Percentiles rank a stretch among this genome's conserved stretches.
phyloP scores from a whole-genome alignment of 169 alveolate genomes.

The Plasmodium knowlesi region DNA sequence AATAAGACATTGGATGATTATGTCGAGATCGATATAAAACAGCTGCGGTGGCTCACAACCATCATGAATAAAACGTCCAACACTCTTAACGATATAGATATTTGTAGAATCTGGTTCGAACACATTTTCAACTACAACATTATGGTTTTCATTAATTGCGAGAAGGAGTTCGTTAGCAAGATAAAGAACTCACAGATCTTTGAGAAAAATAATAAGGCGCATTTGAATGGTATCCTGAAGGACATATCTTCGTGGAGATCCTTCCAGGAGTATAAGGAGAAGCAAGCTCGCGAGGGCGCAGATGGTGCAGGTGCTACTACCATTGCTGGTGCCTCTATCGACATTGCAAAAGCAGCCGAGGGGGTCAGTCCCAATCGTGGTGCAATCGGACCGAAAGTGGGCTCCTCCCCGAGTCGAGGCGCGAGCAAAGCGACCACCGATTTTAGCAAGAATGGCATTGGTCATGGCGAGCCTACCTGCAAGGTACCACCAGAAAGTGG shows the following conservation, averaged over 20 bases:
- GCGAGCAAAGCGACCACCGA: background rate
- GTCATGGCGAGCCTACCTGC: background rate
- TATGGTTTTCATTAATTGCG: slow-evolving; percentile 32
- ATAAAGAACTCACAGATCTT: slow-evolving; percentile 43
- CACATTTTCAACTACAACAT: slow-evolving; percentile 29
- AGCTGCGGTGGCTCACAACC: slow-evolving; percentile 71
- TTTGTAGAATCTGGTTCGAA: slow-evolving; percentile 72
- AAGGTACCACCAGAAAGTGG: background rate
- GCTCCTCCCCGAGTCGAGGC: background rate
- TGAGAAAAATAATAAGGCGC: slow-evolving; percentile 45
- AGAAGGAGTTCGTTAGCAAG: slow-evolving; percentile 53
- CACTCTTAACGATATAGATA: slow-evolving; percentile 44
- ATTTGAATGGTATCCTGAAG: slow-evolving; percentile 37
- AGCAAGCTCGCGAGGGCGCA: background rate
- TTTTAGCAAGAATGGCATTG: background rate
- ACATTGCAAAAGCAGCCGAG: background rate
- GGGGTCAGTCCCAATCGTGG: background rate
- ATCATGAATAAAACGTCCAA: slow-evolving; percentile 58
- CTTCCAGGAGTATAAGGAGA: slow-evolving; percentile 50
- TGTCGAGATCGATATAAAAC: slow-evolving; percentile 49
- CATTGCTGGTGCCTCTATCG: background rate
- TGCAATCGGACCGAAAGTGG: background rate
- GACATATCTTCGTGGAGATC: slow-evolving; percentile 32
- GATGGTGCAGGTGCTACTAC: background rate
- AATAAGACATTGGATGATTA: slow-evolving; percentile 35